These are phyloP conservation scores for Batkoa obscura DNA, from an alignment of 371 early-diverging fungal genomes.

Conservation along the genomic window DNA sequence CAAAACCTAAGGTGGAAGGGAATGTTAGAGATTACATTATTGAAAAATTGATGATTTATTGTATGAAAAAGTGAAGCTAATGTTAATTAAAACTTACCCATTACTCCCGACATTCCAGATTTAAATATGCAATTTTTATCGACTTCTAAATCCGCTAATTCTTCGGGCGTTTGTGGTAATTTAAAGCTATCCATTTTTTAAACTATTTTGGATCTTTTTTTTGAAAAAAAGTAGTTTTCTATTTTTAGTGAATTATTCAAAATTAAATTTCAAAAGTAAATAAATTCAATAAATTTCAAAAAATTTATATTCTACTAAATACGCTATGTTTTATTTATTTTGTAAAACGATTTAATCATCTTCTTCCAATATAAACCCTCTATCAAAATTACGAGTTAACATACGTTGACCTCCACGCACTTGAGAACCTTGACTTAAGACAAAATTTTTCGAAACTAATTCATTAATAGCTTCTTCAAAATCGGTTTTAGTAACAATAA, in stretches of 20 bases:
- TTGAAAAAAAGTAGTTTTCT: not conserved
- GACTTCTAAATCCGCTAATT: conserved; percentile 4
- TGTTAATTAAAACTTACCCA: not conserved
- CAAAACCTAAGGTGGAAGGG: conserved; percentile 43
- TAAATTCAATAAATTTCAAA: not conserved
- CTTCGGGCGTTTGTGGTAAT: conserved; percentile 1
- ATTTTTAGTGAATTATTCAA: not conserved
- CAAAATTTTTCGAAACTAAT: no score
- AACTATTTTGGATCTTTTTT: no score
- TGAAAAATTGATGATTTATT: not conserved
- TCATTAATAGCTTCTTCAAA: no score
- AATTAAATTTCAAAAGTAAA: not conserved
- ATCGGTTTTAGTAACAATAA: no score
- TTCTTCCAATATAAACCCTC: not conserved
- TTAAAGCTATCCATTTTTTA: no score
- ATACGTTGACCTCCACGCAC: no score
- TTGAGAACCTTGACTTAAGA: no score
- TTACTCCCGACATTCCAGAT: conserved; percentile 9
- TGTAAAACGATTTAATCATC: no score
- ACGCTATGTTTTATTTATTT: not conserved
- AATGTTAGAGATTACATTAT: not conserved
- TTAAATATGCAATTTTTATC: conserved; percentile 6
- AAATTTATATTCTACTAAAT: not conserved
- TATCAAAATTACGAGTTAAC: no score
- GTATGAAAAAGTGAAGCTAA: not conserved